These are phyloP conservation scores for Dinochytrium kinnereticum DNA, from an alignment of 371 early-diverging fungal species.

Conservation along the genomic window DNA sequence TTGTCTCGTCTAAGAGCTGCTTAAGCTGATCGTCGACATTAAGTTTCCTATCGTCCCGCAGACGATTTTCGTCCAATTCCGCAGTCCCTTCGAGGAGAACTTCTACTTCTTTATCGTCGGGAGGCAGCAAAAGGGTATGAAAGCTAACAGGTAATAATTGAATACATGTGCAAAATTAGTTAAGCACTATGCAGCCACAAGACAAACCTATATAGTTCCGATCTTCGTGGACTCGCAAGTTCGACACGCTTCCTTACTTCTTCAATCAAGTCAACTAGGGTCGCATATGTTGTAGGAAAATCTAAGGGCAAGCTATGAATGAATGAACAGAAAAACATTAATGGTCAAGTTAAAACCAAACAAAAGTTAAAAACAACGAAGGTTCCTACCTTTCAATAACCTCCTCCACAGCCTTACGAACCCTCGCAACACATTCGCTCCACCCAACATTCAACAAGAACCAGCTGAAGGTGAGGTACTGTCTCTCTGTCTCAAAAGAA, in stretches of 20 bases:
- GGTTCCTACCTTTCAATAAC: conserved; percentile 64
- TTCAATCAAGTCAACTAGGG: conserved; percentile 9
- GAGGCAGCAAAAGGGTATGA: conserved; percentile 71
- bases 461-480: conserved; percentile 89
- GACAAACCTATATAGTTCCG: conserved; percentile 11
- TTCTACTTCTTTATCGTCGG: conserved; percentile 64
- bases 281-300: conserved; percentile 38
- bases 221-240: neutral
- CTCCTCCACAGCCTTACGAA: conserved; percentile 70
- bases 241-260: conserved; percentile 38
- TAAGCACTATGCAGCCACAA: neutral
- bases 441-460: conserved; percentile 91
- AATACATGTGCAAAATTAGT: conserved; percentile 5
- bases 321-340: no score
- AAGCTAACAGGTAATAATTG: no score
- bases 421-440: conserved; percentile 69
- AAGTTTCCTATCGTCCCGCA: conserved; percentile 42
- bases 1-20: conserved; percentile 76
- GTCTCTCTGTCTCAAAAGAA: conserved; percentile 68
- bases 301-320: conserved; percentile 54
- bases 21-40: conserved; percentile 57
- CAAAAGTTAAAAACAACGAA: conserved; percentile 22
- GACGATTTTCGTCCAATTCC: conserved; percentile 13
- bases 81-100: conserved; percentile 68
- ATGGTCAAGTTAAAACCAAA: neutral